Conservation (phyloP, 805 yeast species). For the Ogataea sp. region DNA sequence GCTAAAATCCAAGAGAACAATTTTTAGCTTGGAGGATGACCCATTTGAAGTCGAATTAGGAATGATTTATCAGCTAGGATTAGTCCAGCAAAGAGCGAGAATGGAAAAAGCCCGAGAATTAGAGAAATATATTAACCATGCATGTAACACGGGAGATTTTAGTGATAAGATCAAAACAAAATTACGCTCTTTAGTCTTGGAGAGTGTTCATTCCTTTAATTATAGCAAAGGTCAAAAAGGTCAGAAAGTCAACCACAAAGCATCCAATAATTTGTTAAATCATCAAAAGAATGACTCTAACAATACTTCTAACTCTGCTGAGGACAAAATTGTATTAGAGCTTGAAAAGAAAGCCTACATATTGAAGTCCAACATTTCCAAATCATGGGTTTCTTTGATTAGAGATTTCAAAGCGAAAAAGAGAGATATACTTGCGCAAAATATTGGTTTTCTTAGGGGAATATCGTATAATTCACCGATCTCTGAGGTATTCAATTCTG, state of each 20-base stretch:
- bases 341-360: constrained; percentile 11
- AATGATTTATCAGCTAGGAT: constrained; percentile 48
- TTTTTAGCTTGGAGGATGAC: constrained; percentile 51
- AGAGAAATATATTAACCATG: constrained; percentile 1
- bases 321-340: constrained; percentile 2
- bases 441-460: constrained; percentile 36
- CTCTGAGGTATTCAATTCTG: constrained; percentile 34
- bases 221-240: no score
- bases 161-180: no score
- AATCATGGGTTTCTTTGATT: constrained; percentile 64
- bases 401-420: constrained; percentile 35
- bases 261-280: not conserved
- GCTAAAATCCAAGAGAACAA: constrained; percentile 32
- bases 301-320: no score
- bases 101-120: constrained; percentile 27
- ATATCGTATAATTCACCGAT: constrained; percentile 21
- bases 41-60: constrained; percentile 58
- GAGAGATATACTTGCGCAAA: constrained; percentile 30
- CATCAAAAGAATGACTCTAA: no score
- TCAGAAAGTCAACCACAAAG: no score
- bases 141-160: no score
- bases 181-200: no score
- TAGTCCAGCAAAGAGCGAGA: constrained; percentile 47
- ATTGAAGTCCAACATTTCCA: constrained; percentile 26
- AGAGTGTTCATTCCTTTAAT: no score